These are phyloP conservation scores for Beauveria scarabaeidicola DNA, from an alignment of 2,329 filamentous ascomycete genomes.

Conservation along the genomic window DNA sequence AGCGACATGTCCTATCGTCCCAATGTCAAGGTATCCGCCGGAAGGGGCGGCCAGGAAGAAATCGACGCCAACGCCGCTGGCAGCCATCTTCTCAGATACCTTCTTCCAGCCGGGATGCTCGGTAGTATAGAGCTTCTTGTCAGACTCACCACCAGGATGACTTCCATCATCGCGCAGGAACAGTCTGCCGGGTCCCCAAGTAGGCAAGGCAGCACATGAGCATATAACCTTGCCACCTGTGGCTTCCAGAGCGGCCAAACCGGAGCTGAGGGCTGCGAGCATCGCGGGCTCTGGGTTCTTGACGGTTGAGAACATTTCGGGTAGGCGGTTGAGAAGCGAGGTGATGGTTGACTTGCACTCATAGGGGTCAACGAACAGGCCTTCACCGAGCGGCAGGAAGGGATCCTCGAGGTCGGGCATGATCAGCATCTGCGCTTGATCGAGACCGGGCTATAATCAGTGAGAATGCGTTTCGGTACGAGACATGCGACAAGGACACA, in stretches of 20 bases:
- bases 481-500: slow-evolving; percentile 25
- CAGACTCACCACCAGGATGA: slow-evolving; percentile 74
- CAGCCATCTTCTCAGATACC: slow-evolving; percentile 76
- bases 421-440: slow-evolving; percentile 94
- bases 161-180: slow-evolving; percentile 85
- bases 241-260: slow-evolving; percentile 69
- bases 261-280: slow-evolving; percentile 74
- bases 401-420: slow-evolving; percentile 97
- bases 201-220: slow-evolving; percentile 78
- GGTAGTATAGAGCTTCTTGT: slow-evolving; percentile 85
- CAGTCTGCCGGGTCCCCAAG: slow-evolving; percentile 80
- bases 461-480: background rate
- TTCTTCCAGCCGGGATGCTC: slow-evolving; percentile 87
- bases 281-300: slow-evolving; percentile 89
- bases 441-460: slow-evolving; percentile 54
- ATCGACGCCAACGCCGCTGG: slow-evolving; percentile 78
- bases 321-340: slow-evolving; percentile 75
- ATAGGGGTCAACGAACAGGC: slow-evolving; percentile 88
- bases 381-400: slow-evolving; percentile 84
- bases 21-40: slow-evolving; percentile 86
- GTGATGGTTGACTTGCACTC: slow-evolving; percentile 83
- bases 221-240: slow-evolving; percentile 92
- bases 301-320: slow-evolving; percentile 75
- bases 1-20: slow-evolving; percentile 81
- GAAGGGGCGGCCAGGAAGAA: slow-evolving; percentile 91